These are phyloP conservation scores for Malassezia restricta DNA, from an alignment of 1,284 basidiomycete species.

Conservation along the genomic window DNA sequence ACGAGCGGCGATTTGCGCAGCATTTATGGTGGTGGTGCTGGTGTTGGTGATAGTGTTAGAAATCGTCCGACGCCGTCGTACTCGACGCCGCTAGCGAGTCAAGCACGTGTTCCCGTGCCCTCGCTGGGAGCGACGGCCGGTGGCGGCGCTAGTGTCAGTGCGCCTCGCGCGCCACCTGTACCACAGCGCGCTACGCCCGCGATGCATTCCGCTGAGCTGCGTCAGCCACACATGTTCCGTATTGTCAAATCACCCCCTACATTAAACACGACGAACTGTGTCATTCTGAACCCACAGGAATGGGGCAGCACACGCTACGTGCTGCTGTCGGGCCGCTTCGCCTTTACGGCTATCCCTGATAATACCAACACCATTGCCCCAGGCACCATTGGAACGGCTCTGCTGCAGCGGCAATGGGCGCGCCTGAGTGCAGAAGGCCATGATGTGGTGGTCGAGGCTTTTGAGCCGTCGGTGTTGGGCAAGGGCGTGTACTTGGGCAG, in stretches of 20 bases:
- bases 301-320: slow-evolving; percentile 39
- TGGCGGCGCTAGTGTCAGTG: background rate
- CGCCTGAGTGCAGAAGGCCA: slow-evolving; percentile 36
- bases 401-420: slow-evolving; percentile 40
- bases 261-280: slow-evolving; percentile 33
- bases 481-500: slow-evolving; percentile 35
- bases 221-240: slow-evolving; percentile 15
- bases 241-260: slow-evolving; percentile 29
- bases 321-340: slow-evolving; percentile 33
- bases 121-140: background rate
- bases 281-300: slow-evolving; percentile 36
- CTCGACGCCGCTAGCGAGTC: background rate
- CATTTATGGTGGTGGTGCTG: slow-evolving; percentile 7
- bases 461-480: slow-evolving; percentile 33
- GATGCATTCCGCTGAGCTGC: slow-evolving; percentile 5
- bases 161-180: background rate
- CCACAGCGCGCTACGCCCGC: background rate
- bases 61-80: background rate
- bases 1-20: slow-evolving; percentile 4
- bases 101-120: background rate
- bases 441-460: slow-evolving; percentile 30
- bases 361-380: slow-evolving; percentile 25
- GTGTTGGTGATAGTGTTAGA: background rate
- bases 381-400: slow-evolving; percentile 32
- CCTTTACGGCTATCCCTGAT: slow-evolving; percentile 36